A percentile compares a stretch with the other conserved stretches of the same genome.
Evolutionary conservation across 768 basidiomycete species (phyloP).

Genomic region (Trametes cubensis): DNA sequence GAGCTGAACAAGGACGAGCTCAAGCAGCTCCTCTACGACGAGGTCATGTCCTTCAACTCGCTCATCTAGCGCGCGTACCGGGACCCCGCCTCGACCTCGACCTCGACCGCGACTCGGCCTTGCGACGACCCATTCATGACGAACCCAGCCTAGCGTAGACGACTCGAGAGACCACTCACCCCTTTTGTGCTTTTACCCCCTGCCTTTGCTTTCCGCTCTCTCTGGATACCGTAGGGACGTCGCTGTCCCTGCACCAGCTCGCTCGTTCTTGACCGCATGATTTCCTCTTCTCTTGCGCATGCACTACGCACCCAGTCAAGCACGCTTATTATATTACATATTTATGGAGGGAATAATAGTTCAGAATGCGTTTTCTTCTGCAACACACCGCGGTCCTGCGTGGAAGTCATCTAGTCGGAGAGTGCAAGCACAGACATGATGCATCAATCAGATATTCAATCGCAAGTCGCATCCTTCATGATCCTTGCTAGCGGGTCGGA

Average conservation of each 20-base stretch:
- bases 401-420: too few relatives aligned
- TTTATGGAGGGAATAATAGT: conserved; percentile 18
- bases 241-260: background rate
- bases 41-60: conserved; percentile 77
- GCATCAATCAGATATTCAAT: too few relatives aligned
- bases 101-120: background rate
- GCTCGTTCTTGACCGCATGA: conserved; percentile 2
- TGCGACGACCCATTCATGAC: conserved; percentile 14
- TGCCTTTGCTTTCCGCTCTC: background rate
- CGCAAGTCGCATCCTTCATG: too few relatives aligned
- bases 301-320: background rate
- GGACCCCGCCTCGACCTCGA: background rate
- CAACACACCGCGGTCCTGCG: too few relatives aligned
- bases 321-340: conserved; percentile 15
- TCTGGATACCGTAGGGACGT: background rate
- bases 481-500: background rate
- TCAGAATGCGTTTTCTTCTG: background rate
- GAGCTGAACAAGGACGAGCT: conserved; percentile 73
- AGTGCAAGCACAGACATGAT: too few relatives aligned
- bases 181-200: background rate
- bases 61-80: conserved; percentile 48
- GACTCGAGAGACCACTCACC: background rate
- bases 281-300: background rate
- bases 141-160: background rate
- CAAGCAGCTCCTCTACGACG: conserved; percentile 80